A percentile compares a stretch with the other conserved stretches of the same genome.
These are phyloP conservation scores for Zygosaccharomyces gambellarensis DNA, from an alignment of 805 yeast species.

Conservation along the genomic window DNA sequence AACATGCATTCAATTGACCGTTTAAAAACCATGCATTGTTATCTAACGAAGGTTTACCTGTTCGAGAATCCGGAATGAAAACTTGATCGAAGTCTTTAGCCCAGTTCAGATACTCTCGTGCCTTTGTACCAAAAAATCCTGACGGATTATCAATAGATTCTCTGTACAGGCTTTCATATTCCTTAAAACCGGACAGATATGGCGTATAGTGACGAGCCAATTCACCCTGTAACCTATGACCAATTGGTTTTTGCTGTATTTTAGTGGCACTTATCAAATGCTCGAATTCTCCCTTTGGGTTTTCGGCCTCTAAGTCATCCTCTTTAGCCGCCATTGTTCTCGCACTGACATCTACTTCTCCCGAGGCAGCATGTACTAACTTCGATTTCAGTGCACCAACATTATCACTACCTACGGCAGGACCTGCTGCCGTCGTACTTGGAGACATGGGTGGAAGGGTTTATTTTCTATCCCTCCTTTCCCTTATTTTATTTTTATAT, in stretches of 20 bases:
- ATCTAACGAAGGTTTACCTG: constrained; percentile 37
- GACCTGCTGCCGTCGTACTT: constrained; percentile 4
- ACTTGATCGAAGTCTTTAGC: constrained; percentile 66
- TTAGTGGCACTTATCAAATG: constrained; percentile 27
- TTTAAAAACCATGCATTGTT: constrained; percentile 72
- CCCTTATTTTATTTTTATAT: neutral
- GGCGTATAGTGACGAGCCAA: constrained; percentile 41
- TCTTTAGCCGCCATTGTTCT: neutral
- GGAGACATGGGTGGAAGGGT: neutral
- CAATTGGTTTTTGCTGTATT: constrained; percentile 21
- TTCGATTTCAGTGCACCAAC: constrained; percentile 10
- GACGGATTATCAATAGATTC: constrained; percentile 78
- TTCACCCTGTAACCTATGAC: constrained; percentile 19
- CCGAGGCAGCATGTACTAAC: constrained; percentile 5
- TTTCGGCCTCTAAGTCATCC: constrained; percentile 4
- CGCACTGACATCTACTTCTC: neutral
- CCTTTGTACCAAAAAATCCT: constrained; percentile 72
- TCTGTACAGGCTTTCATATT: constrained; percentile 64
- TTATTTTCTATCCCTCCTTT: too few relatives aligned
- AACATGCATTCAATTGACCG: constrained; percentile 75
- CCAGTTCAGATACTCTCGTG: constrained; percentile 72
- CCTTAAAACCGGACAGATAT: constrained; percentile 54
- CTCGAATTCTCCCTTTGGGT: constrained; percentile 20
- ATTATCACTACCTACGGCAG: neutral
- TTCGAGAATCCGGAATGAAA: constrained; percentile 35